These are phyloP conservation scores for Termitomyces titanicus DNA, from an alignment of 768 basidiomycete species.

Conservation along the genomic window DNA sequence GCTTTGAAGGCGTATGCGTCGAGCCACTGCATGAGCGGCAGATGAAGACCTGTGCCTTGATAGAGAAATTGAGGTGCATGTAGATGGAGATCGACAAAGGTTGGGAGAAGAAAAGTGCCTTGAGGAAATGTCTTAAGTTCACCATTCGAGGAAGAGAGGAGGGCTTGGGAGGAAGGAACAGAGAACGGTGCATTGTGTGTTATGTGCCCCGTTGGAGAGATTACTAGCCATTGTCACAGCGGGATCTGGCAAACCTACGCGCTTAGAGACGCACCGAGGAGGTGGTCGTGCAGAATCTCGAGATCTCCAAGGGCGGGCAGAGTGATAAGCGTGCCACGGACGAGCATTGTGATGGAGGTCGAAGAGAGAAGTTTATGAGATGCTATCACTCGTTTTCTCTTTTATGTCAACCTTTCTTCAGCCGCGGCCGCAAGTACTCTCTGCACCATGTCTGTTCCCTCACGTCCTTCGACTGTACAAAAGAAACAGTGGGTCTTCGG, in stretches of 20 bases:
- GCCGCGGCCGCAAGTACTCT: too few relatives aligned
- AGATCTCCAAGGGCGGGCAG: conserved; percentile 50
- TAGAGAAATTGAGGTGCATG: conserved; percentile 91
- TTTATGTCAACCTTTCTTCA: too few relatives aligned
- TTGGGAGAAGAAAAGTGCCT: conserved; percentile 71
- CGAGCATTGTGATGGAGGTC: conserved; percentile 18
- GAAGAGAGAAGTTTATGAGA: too few relatives aligned
- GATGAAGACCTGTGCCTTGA: conserved; percentile 81
- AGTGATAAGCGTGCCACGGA: conserved; percentile 57
- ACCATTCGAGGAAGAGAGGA: conserved; percentile 24
- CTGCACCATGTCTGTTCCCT: too few relatives aligned
- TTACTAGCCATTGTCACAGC: background rate
- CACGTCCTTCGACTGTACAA: too few relatives aligned
- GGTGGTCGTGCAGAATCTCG: conserved; percentile 50
- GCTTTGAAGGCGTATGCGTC: conserved; percentile 79
- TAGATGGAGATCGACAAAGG: conserved; percentile 80
- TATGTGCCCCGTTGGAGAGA: conserved; percentile 43
- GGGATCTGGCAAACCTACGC: too few relatives aligned
- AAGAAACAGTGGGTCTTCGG: too few relatives aligned
- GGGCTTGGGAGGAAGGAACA: conserved; percentile 29
- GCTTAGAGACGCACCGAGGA: conserved; percentile 47
- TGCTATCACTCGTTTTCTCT: too few relatives aligned
- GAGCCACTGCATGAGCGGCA: conserved; percentile 84
- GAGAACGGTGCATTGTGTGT: conserved; percentile 39
- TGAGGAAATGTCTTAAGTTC: conserved; percentile 28